Conservation (phyloP, 2,329 filamentous ascomycete genomes). For the Laburnicola sp. region DNA sequence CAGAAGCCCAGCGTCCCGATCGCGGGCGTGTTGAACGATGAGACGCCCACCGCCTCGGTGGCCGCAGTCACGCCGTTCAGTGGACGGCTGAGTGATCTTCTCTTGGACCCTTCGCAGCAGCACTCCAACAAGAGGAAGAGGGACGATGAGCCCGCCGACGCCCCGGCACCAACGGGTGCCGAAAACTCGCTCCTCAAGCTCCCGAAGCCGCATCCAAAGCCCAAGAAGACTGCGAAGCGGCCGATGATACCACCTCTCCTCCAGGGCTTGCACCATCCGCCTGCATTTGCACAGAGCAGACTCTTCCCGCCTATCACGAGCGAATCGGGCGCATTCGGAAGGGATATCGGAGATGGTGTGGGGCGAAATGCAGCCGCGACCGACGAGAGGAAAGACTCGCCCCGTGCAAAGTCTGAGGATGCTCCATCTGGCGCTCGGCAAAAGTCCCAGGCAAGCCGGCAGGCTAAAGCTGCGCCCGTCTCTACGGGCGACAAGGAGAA, state of each 20-base stretch:
- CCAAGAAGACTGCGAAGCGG: conserved; percentile 36
- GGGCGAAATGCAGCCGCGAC: conserved; percentile 15
- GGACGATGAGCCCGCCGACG: conserved; percentile 20
- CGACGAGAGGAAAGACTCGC: conserved; percentile 11
- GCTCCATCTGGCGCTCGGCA: neutral
- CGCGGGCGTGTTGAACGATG: conserved; percentile 41
- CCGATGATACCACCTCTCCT: conserved; percentile 54
- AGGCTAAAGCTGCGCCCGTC: neutral
- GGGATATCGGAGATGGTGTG: conserved; percentile 24
- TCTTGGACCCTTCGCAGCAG: conserved; percentile 27
- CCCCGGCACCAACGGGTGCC: conserved; percentile 15
- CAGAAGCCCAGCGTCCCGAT: conserved; percentile 39
- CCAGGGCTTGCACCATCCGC: conserved; percentile 65
- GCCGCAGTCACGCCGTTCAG: conserved; percentile 30
- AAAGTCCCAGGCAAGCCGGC: neutral
- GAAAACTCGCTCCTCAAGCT: conserved; percentile 37
- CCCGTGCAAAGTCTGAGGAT: neutral
- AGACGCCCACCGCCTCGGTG: conserved; percentile 15
- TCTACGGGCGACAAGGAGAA: conserved; percentile 11
- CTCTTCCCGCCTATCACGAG: conserved; percentile 64
- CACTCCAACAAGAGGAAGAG: conserved; percentile 26
- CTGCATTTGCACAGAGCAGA: conserved; percentile 58
- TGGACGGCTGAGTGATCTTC: conserved; percentile 32
- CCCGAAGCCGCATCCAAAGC: conserved; percentile 45
- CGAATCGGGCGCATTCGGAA: conserved; percentile 39